Evolutionary conservation across 108 stramenopile species (phyloP), one percentile per base, ranked within the genome.

Genomic region (Cyclotella atomus): DNA sequence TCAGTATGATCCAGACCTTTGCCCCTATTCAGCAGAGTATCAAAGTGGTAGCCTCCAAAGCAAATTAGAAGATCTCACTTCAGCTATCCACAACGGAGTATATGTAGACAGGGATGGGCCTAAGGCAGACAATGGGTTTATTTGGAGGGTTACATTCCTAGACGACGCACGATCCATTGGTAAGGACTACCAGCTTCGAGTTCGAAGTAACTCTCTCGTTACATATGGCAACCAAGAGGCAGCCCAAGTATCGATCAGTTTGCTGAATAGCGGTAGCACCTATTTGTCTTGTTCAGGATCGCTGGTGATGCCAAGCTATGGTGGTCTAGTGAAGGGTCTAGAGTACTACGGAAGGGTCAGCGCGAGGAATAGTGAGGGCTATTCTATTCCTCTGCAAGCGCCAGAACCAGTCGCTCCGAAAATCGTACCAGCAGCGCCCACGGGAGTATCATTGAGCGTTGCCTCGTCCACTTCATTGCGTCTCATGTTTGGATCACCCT

Each of bases 101-200:
- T 47, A 75, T 46, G 90, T 95, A 34, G 84, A 88, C 68, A 79
- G 92, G 45, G 86, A 87, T 33, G 89, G 82, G 34, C 84, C 86
- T 3, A 73, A 54, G 59, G 36, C 3, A n/a, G 38, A 60, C 29
- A 82, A 83, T 57, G 84, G 82, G 19, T 93, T 89, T 71, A 60
- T 75, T 50, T 95, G 92, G 92, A 77, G 87, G 23, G 72, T 95
- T 3, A 93, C 94, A 27, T 95, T 95, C 85, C 56, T 92, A 52
- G 92, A 95, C 68, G 78, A 88, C 41, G 85, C 90, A 20, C 75
- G 68, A 38, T 70, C 68, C 17, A n/a, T 33, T 36, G 73, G 64
- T 21, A 75, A 72, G 46, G 88, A 94, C 67, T 91, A 84, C 50
- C 45, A 57, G 16, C 65, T 92, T 44, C 65, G 82, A 30, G 65